These are phyloP conservation scores for Kalanchoe fedtschenkoi DNA, from an alignment of 164 flowering plant species.

Conservation along the genomic window DNA sequence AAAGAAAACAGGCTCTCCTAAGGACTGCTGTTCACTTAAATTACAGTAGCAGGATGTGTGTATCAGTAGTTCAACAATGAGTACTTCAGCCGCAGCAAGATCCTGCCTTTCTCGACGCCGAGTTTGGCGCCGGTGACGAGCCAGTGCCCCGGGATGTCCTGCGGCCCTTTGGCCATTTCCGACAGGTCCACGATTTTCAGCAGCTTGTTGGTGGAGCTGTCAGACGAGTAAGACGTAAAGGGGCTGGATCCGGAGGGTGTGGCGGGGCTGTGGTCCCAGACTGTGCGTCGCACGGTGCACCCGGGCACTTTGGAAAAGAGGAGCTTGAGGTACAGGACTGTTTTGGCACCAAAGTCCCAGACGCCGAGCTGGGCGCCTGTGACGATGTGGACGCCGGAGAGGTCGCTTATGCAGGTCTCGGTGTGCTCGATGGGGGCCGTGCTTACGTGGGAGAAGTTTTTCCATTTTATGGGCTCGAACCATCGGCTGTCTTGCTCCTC, in stretches of 20 bases:
- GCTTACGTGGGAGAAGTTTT: conserved; percentile 96
- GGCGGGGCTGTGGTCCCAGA: conserved; percentile 89
- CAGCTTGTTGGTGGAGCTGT: conserved; percentile 47
- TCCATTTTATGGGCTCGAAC: conserved; percentile 98
- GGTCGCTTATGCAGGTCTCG: conserved; percentile 87
- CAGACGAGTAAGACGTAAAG: conserved; percentile 36
- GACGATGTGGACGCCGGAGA: conserved; percentile 88
- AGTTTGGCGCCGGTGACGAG: conserved; percentile 97
- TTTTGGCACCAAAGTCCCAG: conserved; percentile 93
- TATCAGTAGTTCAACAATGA: conserved; percentile 79
- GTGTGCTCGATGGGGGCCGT: conserved; percentile 88
- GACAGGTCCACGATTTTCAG: conserved; percentile 65
- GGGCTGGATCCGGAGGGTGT: conserved; percentile 17
- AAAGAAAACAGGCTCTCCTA: conserved; percentile 1
- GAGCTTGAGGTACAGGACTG: conserved; percentile 85
- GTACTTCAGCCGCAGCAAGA: conserved; percentile 76
- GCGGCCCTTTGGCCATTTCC: conserved; percentile 92
- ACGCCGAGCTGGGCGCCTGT: conserved; percentile 97
- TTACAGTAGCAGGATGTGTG: not conserved
- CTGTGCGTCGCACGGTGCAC: conserved; percentile 87
- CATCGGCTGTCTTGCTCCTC: conserved; percentile 98
- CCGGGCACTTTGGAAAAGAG: conserved; percentile 95
- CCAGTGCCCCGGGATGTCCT: conserved; percentile 97
- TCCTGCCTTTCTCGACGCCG: conserved; percentile 89
- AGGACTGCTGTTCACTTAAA: not conserved